Percentiles rank a stretch among this genome's conserved stretches.
Conservation (phyloP, 164 flowering plant genomes). For the Vitis amurensis region DNA sequence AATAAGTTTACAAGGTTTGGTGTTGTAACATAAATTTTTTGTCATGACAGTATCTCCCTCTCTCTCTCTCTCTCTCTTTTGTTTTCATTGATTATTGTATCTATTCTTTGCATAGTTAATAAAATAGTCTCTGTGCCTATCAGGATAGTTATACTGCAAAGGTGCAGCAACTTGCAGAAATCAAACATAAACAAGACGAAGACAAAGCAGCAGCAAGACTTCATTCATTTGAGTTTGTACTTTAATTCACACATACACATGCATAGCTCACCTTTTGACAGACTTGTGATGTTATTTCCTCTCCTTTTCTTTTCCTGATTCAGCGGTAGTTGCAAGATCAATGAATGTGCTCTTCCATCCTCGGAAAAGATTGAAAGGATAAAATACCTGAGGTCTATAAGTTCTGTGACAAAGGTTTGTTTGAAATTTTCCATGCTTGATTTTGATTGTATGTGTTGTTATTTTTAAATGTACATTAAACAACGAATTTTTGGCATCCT, state of each 20-base stretch:
- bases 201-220: constrained; percentile 68
- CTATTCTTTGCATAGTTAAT: too few species aligned
- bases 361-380: constrained; percentile 40
- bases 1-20: too few species aligned
- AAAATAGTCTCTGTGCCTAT: too few species aligned
- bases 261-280: too few species aligned
- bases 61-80: too few species aligned
- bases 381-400: constrained; percentile 41
- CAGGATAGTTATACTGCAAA: constrained; percentile 43
- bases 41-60: too few species aligned
- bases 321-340: constrained; percentile 35
- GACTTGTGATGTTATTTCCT: not conserved
- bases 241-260: not conserved
- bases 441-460: not conserved
- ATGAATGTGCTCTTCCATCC: constrained; percentile 25
- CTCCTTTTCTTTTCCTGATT: constrained; percentile 9
- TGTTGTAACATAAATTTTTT: too few species aligned
- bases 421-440: not conserved
- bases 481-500: too few species aligned
- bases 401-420: constrained; percentile 34
- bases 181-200: constrained; percentile 78
- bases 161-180: constrained; percentile 57
- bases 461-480: too few species aligned
- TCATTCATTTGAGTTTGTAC: constrained; percentile 71
- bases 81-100: too few species aligned